Evolutionary conservation across 352 stramenopile species (phyloP).

Genomic region (Globisporangium emineosum): DNA sequence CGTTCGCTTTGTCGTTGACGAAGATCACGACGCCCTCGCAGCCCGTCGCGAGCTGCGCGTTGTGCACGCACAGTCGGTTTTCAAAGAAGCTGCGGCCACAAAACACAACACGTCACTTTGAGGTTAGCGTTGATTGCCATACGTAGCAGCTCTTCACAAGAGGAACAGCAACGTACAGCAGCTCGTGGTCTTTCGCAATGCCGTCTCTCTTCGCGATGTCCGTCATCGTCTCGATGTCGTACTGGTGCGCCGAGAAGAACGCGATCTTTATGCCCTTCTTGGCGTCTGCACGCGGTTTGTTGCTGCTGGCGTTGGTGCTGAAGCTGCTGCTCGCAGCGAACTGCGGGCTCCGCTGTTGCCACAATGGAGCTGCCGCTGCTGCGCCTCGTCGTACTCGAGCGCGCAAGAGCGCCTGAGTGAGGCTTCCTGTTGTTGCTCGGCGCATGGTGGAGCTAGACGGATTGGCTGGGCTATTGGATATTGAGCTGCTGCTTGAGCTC

Average conservation of each 20-base stretch:
- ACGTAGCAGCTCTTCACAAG: neutral
- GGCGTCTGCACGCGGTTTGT: constrained; percentile 5
- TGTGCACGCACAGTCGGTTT: constrained; percentile 45
- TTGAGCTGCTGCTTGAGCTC: neutral
- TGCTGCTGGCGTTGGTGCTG: neutral
- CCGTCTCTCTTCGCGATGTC: constrained; percentile 35
- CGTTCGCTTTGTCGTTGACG: constrained; percentile 82
- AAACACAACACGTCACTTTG: neutral
- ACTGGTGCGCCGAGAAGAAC: constrained; percentile 74
- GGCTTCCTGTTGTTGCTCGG: neutral
- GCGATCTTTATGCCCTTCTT: constrained; percentile 54
- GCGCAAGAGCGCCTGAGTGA: neutral
- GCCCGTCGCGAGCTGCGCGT: constrained; percentile 45
- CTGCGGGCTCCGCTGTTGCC: neutral
- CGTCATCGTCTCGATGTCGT: constrained; percentile 68
- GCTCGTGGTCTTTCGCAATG: constrained; percentile 42
- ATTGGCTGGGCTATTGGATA: no score
- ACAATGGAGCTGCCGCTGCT: neutral
- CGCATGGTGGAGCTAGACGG: neutral
- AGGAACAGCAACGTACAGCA: constrained; percentile 34
- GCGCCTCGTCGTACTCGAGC: neutral
- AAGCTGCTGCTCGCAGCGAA: neutral
- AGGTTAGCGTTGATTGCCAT: neutral
- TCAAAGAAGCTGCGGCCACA: constrained; percentile 40
- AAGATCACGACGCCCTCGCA: constrained; percentile 79